Percentiles rank a stretch among this genome's conserved stretches.
Conservation (phyloP, 2,329 filamentous ascomycete species). For the Chaetomiaceae sp. region DNA sequence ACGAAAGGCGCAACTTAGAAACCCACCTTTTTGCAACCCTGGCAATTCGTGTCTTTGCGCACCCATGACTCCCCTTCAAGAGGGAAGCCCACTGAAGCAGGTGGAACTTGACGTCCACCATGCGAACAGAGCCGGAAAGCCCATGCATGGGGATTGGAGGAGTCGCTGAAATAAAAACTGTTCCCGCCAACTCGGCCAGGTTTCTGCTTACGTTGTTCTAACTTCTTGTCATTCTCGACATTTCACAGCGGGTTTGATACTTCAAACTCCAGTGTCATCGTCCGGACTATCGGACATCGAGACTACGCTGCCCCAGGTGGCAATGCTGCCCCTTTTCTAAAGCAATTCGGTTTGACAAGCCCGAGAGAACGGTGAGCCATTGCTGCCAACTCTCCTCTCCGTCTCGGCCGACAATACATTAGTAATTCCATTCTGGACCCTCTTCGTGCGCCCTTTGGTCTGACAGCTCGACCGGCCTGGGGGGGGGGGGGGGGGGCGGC, state of each 20-base stretch:
- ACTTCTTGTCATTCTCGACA: conserved; percentile 1
- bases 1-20: conserved; percentile 30
- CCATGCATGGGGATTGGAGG: conserved; percentile 2
- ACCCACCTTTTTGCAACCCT: conserved; percentile 22
- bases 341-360: background rate
- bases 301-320: background rate
- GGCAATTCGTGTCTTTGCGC: background rate
- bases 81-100: conserved; percentile 17
- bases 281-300: too few species aligned
- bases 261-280: too few species aligned
- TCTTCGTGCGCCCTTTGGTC: conserved; percentile 12
- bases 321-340: background rate
- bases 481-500: too few species aligned
- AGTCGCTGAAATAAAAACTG: conserved; percentile 19
- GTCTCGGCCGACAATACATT: background rate
- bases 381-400: background rate
- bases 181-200: conserved; percentile 6
- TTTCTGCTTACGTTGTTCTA: conserved; percentile 11
- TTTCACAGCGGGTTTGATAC: background rate
- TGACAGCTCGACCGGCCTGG: conserved; percentile 16
- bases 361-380: background rate
- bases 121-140: background rate
- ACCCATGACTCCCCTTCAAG: conserved; percentile 17
- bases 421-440: conserved; percentile 10
- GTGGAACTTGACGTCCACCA: conserved; percentile 16